Evolutionary conservation across 768 basidiomycete species (phyloP).

Genomic region (Gymnopilus junonius): DNA sequence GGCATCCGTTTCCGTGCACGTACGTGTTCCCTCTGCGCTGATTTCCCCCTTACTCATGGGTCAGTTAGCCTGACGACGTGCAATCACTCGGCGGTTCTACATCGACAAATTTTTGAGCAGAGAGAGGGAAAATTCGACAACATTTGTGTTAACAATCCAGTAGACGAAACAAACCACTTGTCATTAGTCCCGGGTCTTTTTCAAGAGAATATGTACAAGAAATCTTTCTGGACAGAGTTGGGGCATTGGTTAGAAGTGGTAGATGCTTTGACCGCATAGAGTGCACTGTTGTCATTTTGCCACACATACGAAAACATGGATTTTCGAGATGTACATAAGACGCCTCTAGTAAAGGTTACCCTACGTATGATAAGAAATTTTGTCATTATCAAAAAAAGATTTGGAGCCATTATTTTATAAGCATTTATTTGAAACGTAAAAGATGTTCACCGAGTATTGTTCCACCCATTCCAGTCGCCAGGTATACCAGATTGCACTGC

Average conservation of each 20-base stretch:
- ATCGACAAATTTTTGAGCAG: not conserved
- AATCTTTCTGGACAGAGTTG: constrained; percentile 42
- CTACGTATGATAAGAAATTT: not conserved
- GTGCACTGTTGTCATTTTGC: not conserved
- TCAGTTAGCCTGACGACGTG: constrained; percentile 14
- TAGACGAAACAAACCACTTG: constrained; percentile 41
- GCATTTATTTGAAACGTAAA: not conserved
- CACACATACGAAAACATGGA: not conserved
- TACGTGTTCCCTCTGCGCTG: constrained; percentile 19
- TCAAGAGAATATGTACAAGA: constrained; percentile 35
- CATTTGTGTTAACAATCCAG: constrained; percentile 30
- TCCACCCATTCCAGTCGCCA: constrained; percentile 40
- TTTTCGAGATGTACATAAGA: not conserved
- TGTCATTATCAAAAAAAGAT: not conserved
- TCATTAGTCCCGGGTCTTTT: constrained; percentile 44
- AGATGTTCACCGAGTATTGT: constrained; percentile 25
- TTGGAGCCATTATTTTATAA: constrained; percentile 1
- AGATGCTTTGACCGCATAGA: constrained; percentile 25
- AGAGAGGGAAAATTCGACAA: not conserved
- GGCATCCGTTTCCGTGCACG: constrained; percentile 52
- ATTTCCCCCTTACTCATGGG: not conserved
- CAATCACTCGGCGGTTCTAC: constrained; percentile 5
- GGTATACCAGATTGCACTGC: constrained; percentile 17
- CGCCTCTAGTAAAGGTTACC: not conserved
- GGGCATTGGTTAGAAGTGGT: constrained; percentile 41